These are phyloP conservation scores for Xylaria nigripes DNA, from an alignment of 495 filamentous ascomycete species.

Conservation along the genomic window DNA sequence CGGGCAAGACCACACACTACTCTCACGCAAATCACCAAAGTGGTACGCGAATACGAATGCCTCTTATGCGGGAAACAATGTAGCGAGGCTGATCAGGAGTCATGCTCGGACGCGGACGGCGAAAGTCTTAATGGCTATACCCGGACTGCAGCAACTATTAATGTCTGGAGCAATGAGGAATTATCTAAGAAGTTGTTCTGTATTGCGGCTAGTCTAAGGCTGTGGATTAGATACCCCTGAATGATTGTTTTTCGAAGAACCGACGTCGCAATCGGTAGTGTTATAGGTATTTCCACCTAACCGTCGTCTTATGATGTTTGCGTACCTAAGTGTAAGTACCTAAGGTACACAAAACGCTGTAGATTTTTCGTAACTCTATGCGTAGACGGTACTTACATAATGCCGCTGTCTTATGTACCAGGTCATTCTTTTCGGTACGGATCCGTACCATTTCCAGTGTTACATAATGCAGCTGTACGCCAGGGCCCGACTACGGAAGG, in stretches of 20 bases:
- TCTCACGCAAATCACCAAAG: background rate
- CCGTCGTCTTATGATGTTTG: no score
- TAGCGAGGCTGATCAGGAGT: background rate
- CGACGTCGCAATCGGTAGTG: background rate
- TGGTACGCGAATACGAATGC: background rate
- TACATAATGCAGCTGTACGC: no score
- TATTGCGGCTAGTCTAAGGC: slow-evolving; percentile 20
- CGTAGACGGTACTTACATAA: no score
- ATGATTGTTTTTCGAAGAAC: slow-evolving; percentile 16
- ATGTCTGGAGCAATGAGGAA: slow-evolving; percentile 5
- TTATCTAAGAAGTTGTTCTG: slow-evolving; percentile 10
- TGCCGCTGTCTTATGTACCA: no score
- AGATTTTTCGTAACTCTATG: no score
- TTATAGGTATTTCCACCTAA: no score
- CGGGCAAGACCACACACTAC: background rate
- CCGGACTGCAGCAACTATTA: background rate
- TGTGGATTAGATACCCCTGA: slow-evolving; percentile 32
- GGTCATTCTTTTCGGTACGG: no score
- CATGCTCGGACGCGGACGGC: background rate
- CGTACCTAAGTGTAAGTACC: no score
- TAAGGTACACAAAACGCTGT: no score
- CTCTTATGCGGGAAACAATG: background rate
- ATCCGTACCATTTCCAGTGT: no score
- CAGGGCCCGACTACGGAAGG: background rate
- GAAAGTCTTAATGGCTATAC: background rate